These are phyloP conservation scores for Mycena sanguinolenta DNA, from an alignment of 768 basidiomycete species.

Conservation along the genomic window DNA sequence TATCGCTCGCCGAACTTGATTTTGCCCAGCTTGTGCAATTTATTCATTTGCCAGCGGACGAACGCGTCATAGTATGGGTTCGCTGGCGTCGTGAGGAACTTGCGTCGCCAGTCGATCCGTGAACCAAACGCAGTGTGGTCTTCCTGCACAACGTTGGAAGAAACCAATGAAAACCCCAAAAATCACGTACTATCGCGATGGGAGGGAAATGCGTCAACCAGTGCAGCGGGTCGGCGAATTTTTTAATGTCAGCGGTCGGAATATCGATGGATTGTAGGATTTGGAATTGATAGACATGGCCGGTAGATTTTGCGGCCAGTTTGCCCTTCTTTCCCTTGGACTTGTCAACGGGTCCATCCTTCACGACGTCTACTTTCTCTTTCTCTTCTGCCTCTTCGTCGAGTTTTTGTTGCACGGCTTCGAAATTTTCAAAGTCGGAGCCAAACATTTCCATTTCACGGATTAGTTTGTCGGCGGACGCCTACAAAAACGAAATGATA, in stretches of 20 bases:
- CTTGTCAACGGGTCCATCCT: constrained; percentile 61
- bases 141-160: constrained; percentile 38
- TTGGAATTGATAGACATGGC: constrained; percentile 97
- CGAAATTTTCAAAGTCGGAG: constrained; percentile 83
- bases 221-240: constrained; percentile 94
- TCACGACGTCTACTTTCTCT: constrained; percentile 56
- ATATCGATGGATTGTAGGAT: constrained; percentile 97
- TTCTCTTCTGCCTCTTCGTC: constrained; percentile 60
- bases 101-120: constrained; percentile 96
- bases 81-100: constrained; percentile 93
- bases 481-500: constrained; percentile 57
- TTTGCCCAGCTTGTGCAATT: constrained; percentile 86
- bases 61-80: constrained; percentile 99
- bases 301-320: constrained; percentile 91
- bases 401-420: constrained; percentile 59
- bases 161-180: neutral
- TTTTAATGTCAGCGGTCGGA: constrained; percentile 90
- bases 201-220: constrained; percentile 98
- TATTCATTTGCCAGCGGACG: constrained; percentile 98
- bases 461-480: constrained; percentile 97
- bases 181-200: constrained; percentile 80
- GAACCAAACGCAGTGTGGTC: constrained; percentile 93
- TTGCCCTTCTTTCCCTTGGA: constrained; percentile 97
- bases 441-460: constrained; percentile 98
- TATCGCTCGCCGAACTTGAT: constrained; percentile 99